phyloP scores from a whole-genome alignment of 768 basidiomycete species.

The Lactifluus piperatus region DNA sequence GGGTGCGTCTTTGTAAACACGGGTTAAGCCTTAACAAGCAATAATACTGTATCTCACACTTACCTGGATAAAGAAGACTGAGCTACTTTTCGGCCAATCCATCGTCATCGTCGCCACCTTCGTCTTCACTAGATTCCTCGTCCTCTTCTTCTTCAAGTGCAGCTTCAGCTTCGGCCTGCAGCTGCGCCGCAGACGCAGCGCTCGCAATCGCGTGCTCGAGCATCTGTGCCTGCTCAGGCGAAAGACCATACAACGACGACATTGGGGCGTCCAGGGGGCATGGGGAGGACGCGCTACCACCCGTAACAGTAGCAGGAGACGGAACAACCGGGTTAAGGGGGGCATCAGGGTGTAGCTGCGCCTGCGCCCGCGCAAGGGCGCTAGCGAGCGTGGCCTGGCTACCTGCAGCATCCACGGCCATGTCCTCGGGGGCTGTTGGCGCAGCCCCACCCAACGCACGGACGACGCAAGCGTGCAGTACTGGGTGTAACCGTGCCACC shows the following conservation, averaged over 20 bases:
- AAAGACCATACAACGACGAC: conserved; percentile 60
- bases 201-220: conserved; percentile 68
- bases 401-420: conserved; percentile 33
- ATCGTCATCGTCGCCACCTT: conserved; percentile 12
- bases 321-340: conserved; percentile 12
- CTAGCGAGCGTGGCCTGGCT: conserved; percentile 65
- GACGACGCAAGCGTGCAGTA: conserved; percentile 15
- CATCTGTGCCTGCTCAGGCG: conserved; percentile 60
- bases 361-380: conserved; percentile 63
- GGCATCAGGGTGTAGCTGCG: conserved; percentile 30
- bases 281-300: background rate
- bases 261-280: conserved; percentile 8
- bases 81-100: background rate
- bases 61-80: background rate
- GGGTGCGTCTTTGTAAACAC: too few relatives aligned
- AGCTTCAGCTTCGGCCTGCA: conserved; percentile 72
- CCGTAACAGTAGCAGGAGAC: conserved; percentile 10
- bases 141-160: conserved; percentile 66
- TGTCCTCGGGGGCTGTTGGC: conserved; percentile 3
- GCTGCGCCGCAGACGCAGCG: conserved; percentile 66
- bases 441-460: background rate
- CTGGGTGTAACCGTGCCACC: conserved; percentile 14
- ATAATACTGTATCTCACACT: background rate
- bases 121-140: conserved; percentile 38
- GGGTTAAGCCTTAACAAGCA: background rate